These are phyloP conservation scores for Westerdykella ornata DNA, from an alignment of 2,329 filamentous ascomycete genomes.

Conservation along the genomic window DNA sequence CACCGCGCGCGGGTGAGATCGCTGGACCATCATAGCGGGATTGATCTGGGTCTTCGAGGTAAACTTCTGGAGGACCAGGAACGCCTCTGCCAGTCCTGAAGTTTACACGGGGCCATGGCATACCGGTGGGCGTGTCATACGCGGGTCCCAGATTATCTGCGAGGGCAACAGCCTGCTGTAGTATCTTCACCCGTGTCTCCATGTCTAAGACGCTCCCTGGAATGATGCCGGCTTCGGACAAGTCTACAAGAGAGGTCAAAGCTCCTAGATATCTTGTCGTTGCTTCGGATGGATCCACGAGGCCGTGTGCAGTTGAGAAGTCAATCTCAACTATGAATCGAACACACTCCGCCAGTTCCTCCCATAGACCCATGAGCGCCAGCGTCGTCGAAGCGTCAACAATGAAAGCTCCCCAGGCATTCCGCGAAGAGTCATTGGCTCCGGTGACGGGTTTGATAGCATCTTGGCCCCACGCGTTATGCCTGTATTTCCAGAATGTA, in stretches of 20 bases:
- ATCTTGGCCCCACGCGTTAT: conserved; percentile 38
- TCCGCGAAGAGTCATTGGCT: conserved; percentile 28
- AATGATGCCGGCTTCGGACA: conserved; percentile 39
- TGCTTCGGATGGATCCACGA: conserved; percentile 40
- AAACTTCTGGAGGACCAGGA: conserved; percentile 24
- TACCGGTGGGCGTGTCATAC: conserved; percentile 38
- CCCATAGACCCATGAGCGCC: conserved; percentile 40
- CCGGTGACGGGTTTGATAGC: conserved; percentile 38
- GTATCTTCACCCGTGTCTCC: conserved; percentile 29
- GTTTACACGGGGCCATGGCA: conserved; percentile 43
- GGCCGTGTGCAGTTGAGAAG: conserved; percentile 29
- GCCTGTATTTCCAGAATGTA: conserved; percentile 37
- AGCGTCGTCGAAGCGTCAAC: conserved; percentile 39
- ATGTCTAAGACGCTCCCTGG: conserved; percentile 26
- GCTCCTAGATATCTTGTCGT: conserved; percentile 39
- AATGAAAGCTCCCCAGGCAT: conserved; percentile 41
- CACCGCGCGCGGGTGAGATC: conserved; percentile 39
- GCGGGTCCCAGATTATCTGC: conserved; percentile 36
- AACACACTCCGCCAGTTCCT: conserved; percentile 37
- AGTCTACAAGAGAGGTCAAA: conserved; percentile 36
- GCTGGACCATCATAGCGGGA: conserved; percentile 31
- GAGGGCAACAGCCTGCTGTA: conserved; percentile 35
- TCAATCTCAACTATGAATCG: conserved; percentile 36
- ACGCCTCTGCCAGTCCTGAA: conserved; percentile 34
- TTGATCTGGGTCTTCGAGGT: conserved; percentile 25